Conservation (phyloP, 345 rosid genomes). For the Syzygium grande region DNA sequence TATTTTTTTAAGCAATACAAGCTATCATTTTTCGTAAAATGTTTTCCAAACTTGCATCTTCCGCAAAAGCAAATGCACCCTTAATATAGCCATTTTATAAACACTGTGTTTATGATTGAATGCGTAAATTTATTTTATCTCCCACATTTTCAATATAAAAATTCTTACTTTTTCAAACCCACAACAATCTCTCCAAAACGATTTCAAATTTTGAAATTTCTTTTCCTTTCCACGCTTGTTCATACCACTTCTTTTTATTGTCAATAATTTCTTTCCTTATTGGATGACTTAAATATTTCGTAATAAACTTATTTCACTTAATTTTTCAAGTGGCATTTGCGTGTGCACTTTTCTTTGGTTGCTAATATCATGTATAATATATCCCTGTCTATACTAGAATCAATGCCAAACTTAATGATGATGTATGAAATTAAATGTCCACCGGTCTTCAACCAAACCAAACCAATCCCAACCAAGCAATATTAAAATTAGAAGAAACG, state of each 20-base stretch:
- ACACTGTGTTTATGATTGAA: neutral
- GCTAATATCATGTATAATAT: neutral
- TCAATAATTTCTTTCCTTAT: neutral
- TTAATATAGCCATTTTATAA: neutral
- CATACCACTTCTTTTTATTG: neutral
- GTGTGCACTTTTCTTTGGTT: neutral
- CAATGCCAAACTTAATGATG: neutral
- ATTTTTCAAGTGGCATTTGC: neutral
- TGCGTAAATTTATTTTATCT: accelerated
- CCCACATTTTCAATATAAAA: accelerated
- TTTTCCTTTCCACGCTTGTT: neutral
- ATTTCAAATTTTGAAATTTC: neutral
- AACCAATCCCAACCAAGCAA: neutral
- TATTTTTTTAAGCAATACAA: too few relatives aligned
- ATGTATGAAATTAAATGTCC: neutral
- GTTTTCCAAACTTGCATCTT: too few relatives aligned
- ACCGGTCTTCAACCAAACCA: neutral
- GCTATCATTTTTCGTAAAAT: too few relatives aligned
- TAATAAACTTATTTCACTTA: neutral
- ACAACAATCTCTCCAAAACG: neutral
- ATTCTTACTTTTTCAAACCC: neutral
- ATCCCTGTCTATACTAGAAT: neutral
- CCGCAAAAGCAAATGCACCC: too few relatives aligned
- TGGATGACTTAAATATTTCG: neutral
- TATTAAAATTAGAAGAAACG: neutral